Base-by-base conservation (phyloP, 306 rosid genomes). In the Cucurbita pepo region DNA sequence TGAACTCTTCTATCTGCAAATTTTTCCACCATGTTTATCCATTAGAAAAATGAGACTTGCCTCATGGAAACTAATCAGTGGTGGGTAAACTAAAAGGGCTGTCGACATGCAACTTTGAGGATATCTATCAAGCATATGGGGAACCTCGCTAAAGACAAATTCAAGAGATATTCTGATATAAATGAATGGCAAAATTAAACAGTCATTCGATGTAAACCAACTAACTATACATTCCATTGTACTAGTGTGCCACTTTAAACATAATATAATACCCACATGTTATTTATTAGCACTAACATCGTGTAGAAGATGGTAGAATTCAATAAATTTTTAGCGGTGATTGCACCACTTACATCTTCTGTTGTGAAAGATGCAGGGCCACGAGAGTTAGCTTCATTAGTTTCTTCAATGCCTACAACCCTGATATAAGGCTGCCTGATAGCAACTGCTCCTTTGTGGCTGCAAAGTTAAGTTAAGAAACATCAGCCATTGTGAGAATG, bases 371-470 rank as follows among this genome's bases (percentile, higher is more conserved):
- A 84, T 54, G 88, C 77, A 0, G 92, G 89, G 72, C 96, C 94
- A 13, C 90, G 84, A 72, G 97, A 80, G 71, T 85, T 85, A 81
- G 85, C 88, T 63, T 88, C 97, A 75, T 78, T 91, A 79, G 82
- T 81, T 71, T 89, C 91, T 78, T 94, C 99, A 45, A 91, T 91
- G 72, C 99, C 99, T 60, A 90, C 97, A 64, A 94, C 95, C 84
- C 99, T 84, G 50, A 94, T 89, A 76, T 94, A 94, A 69, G 99
- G 99, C 74, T 94, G 99, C 75, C 97, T 85, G 65, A 94, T 79
- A n/a, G 97, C 99, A 67, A 94, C 97, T 21, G 96, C 99, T 79
- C 97, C 97, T 83, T 86, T 91, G 81, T 89, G 86, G 55, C 99
- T 94, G 88, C 82, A 79, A 72, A 75, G 76, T 19, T 77, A 71